phyloP scores from a whole-genome alignment of 352 stramenopile genomes.

The Phytophthora capsici region DNA sequence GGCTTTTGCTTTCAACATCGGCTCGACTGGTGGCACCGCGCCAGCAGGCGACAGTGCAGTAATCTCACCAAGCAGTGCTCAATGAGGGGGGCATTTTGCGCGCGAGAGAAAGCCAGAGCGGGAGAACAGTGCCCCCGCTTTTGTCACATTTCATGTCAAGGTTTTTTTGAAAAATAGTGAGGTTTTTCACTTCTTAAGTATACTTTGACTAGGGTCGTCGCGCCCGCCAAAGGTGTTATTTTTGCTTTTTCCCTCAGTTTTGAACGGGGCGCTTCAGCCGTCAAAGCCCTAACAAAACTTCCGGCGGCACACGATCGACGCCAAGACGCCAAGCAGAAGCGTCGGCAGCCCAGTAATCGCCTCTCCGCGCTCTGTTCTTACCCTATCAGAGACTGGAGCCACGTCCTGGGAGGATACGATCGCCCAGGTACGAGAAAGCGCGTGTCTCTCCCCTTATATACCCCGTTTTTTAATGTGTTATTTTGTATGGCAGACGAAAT shows the following conservation, averaged over 20 bases:
- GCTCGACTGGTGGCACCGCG: constrained; percentile 1
- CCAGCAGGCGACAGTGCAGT: not conserved
- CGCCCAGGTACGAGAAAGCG: not conserved
- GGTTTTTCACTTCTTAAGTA: constrained; percentile 37
- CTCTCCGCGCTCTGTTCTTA: constrained; percentile 5
- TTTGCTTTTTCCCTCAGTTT: constrained; percentile 52
- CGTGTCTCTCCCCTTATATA: too few relatives aligned
- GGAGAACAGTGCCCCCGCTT: constrained; percentile 24
- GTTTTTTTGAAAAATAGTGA: constrained; percentile 38
- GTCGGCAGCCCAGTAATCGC: not conserved
- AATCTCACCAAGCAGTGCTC: constrained; percentile 28
- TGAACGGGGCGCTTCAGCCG: constrained; percentile 38
- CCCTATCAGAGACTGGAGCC: constrained; percentile 1
- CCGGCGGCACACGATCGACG: constrained; percentile 23
- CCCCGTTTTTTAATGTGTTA: too few relatives aligned
- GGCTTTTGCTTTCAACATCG: not conserved
- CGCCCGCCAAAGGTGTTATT: constrained; percentile 41
- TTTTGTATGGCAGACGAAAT: constrained; percentile 12
- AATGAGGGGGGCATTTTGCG: constrained; percentile 19
- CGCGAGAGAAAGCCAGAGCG: constrained; percentile 48
- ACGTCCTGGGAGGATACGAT: not conserved
- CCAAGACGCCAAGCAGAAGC: constrained; percentile 4
- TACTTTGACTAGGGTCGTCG: constrained; percentile 26
- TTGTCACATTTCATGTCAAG: constrained; percentile 21
- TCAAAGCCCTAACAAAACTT: constrained; percentile 30